Evolutionary conservation across 139 green algal species (phyloP), one percentile per base, ranked within the genome.

Genomic region (Choricystis sp.): DNA sequence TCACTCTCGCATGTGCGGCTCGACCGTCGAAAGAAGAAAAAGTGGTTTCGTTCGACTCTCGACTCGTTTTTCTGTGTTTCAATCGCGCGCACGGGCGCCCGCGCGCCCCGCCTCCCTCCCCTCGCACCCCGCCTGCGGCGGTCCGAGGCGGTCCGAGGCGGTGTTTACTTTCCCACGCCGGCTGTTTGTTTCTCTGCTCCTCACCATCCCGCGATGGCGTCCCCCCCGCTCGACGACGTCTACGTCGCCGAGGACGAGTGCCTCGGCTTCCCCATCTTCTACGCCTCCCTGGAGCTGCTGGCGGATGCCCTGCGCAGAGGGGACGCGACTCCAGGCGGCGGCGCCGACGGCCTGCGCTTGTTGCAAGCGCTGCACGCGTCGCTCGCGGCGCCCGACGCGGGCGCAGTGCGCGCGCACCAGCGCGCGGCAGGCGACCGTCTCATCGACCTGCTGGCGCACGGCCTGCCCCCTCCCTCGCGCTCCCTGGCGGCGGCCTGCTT

Each of bases 211-310:
- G n/a, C n/a, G n/a, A 29, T 26, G 23, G 56, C 23, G 23, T 14
- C 56, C 56, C 56, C 56, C 4, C 56, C 22, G 4, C 23, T 60
- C 14, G 56, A 26, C 56, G 23, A 5, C 56, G 56, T 77, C 28
- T 77, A 79, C 52, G 49, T 83, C 4, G 83, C 92, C 58, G 83
- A 90, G 26, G 84, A 94, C 63, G 83, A 86, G 21, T 78, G 73
- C n/a, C 62, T 94, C 25, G 75, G 75, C 0, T 85, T 91, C 63
- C 68, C 79, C 1, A 68, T 90, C 2, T 94, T 85, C 64, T 81
- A 80, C 2, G 84, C 83, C 0, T 86, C 94, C 73, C 75, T 94
- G 4, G 86, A 94, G 69, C 72, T 94, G 29, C 62, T 94, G 0
- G 61, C 87, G 2, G 86, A 9, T 16, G 40, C 40, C 9, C 40